Conservation (phyloP, 2,329 filamentous ascomycete species). For the Hypoxylon sp. region DNA sequence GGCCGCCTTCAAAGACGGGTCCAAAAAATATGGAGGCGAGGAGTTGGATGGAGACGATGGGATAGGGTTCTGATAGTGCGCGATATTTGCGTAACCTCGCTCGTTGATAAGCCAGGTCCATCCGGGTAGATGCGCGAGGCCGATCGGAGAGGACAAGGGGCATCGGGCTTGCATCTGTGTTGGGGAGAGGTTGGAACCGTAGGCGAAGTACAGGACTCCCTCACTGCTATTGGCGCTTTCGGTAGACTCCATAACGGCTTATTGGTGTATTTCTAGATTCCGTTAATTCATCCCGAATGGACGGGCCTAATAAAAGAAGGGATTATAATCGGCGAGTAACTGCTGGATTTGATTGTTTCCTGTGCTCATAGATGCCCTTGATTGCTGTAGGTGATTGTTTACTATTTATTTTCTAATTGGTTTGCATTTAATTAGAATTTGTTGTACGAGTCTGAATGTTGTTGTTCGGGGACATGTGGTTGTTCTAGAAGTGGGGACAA, state of each 20-base stretch:
- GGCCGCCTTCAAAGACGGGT: neutral
- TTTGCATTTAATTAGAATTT: neutral
- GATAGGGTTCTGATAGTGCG: constrained; percentile 48
- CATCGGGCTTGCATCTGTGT: constrained; percentile 75
- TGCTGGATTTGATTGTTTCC: neutral
- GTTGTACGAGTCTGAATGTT: neutral
- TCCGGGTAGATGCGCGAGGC: constrained; percentile 67
- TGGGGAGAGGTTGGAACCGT: constrained; percentile 77
- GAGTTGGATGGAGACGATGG: neutral
- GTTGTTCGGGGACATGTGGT: neutral
- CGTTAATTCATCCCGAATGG: neutral
- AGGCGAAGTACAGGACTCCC: constrained; percentile 73
- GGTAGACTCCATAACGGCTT: constrained; percentile 2
- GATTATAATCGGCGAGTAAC: neutral
- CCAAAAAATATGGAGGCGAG: neutral
- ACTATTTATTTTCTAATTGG: neutral
- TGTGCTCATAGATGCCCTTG: neutral
- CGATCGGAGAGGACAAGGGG: constrained; percentile 67
- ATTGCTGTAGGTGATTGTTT: neutral
- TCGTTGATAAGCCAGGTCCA: constrained; percentile 77
- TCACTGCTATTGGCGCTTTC: neutral
- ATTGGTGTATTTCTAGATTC: neutral
- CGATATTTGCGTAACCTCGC: constrained; percentile 78
- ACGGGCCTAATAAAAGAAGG: neutral
- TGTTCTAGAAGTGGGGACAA: constrained; percentile 3